Evolutionary conservation across 2,329 filamentous ascomycete genomes (phyloP).

Genomic region (Didymella pinodella): DNA sequence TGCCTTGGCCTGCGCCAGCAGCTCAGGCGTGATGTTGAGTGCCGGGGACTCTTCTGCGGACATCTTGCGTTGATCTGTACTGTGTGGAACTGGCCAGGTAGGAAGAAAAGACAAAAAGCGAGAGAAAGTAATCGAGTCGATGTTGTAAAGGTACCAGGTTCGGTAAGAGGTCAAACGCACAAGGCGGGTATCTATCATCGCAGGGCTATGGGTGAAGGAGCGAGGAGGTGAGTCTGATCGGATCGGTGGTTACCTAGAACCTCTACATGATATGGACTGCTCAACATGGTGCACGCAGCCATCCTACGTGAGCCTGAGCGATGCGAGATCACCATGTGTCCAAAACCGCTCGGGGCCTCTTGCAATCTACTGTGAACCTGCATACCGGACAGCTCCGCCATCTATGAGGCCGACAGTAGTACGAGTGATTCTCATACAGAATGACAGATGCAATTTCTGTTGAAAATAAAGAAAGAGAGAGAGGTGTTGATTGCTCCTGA

Average conservation of each 20-base stretch:
- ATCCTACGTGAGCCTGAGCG: not conserved
- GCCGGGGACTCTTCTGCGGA: not conserved
- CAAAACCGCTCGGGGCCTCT: not conserved
- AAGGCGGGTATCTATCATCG: slow-evolving; percentile 4
- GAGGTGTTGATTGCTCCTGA: not conserved
- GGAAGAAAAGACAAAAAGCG: not conserved
- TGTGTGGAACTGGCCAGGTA: not conserved
- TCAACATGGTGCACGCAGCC: not conserved
- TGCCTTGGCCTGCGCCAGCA: slow-evolving; percentile 7
- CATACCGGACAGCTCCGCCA: not conserved
- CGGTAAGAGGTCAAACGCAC: slow-evolving; percentile 11
- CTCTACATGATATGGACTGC: not conserved
- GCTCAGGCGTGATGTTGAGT: slow-evolving; percentile 1
- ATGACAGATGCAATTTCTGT: too few species aligned
- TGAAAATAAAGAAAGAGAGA: too few species aligned
- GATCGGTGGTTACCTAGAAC: not conserved
- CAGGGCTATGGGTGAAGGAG: slow-evolving; percentile 12
- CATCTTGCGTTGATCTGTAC: not conserved
- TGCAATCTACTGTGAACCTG: too few species aligned
- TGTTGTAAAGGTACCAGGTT: not conserved
- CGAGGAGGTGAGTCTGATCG: slow-evolving; percentile 2
- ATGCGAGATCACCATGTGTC: not conserved
- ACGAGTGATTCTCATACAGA: too few species aligned
- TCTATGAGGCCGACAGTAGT: not conserved
- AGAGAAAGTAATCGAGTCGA: not conserved